phyloP scores from a whole-genome alignment of 768 basidiomycete genomes.

The Gyrodon lividus region DNA sequence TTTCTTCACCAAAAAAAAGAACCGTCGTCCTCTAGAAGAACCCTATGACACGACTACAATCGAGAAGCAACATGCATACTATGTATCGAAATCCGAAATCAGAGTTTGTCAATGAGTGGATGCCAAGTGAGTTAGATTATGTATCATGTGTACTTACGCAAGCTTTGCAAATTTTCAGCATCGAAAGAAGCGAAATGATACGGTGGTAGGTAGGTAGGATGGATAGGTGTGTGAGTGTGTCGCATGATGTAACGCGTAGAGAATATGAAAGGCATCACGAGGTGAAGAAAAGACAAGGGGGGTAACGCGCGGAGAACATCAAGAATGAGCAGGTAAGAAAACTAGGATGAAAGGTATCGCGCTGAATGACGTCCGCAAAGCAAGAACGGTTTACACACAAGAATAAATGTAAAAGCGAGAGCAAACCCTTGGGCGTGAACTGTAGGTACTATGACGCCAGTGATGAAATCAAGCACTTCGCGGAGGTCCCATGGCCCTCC shows the following conservation, averaged over 20 bases:
- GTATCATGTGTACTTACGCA: conserved; percentile 6
- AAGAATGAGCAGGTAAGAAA: conserved; percentile 1
- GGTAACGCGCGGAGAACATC: conserved; percentile 6
- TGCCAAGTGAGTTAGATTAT: no score
- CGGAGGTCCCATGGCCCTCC: conserved; percentile 31
- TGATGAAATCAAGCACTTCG: conserved; percentile 15
- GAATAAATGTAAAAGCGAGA: conserved; percentile 7
- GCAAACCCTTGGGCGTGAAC: neutral
- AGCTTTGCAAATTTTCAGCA: neutral
- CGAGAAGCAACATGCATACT: no score
- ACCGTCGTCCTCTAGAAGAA: no score
- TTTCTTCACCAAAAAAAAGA: no score
- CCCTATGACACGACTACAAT: no score
- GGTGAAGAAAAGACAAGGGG: neutral
- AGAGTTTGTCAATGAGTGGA: no score
- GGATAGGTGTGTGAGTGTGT: conserved; percentile 7
- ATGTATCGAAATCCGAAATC: no score
- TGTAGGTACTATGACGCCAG: neutral
- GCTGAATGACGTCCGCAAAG: conserved; percentile 2
- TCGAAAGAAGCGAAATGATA: neutral
- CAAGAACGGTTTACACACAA: neutral
- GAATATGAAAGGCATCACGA: conserved; percentile 5
- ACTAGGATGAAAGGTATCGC: conserved; percentile 13
- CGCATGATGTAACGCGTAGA: conserved; percentile 2
- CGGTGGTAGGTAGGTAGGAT: conserved; percentile 2